phyloP scores from a whole-genome alignment of 2,329 filamentous ascomycete species.

The Helicocarpus griseus region DNA sequence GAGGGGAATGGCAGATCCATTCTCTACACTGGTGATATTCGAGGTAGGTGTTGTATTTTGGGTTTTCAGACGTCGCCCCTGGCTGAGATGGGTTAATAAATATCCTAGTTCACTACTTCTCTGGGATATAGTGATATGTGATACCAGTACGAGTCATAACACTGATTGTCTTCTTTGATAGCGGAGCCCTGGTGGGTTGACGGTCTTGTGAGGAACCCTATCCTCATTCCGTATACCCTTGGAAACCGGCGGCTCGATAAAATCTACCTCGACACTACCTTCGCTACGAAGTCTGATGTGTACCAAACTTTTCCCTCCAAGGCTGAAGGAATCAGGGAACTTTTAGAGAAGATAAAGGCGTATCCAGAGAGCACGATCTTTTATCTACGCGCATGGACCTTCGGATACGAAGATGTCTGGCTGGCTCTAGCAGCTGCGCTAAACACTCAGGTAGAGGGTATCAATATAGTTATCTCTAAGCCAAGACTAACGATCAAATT shows the following conservation, averaged over 20 bases:
- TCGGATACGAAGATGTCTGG: conserved; percentile 91
- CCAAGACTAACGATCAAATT: conserved; percentile 22
- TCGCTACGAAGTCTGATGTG: conserved; percentile 44
- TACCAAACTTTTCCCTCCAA: conserved; percentile 52
- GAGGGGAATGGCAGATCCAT: conserved; percentile 63
- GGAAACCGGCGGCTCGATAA: conserved; percentile 61
- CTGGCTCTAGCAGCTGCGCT: conserved; percentile 64
- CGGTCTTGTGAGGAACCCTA: conserved; percentile 58
- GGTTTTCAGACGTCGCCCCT: no score
- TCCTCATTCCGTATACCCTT: conserved; percentile 62
- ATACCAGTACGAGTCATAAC: not conserved
- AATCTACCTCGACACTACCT: conserved; percentile 85
- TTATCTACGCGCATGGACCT: conserved; percentile 82
- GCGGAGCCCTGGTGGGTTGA: conserved; percentile 80
- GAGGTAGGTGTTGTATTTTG: conserved; percentile 36
- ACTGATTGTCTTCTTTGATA: conserved; percentile 13
- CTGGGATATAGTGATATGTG: not conserved
- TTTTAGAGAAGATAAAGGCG: conserved; percentile 55
- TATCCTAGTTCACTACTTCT: not conserved
- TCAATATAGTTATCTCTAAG: not conserved
- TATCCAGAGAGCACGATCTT: conserved; percentile 71
- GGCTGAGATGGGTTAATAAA: no score
- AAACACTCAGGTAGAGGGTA: conserved; percentile 45
- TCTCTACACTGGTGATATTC: conserved; percentile 81
- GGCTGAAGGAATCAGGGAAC: conserved; percentile 63